Evolutionary conservation across 495 filamentous ascomycete genomes (phyloP), one percentile per base, ranked within the genome.

Genomic region (Aspergillus affinis): DNA sequence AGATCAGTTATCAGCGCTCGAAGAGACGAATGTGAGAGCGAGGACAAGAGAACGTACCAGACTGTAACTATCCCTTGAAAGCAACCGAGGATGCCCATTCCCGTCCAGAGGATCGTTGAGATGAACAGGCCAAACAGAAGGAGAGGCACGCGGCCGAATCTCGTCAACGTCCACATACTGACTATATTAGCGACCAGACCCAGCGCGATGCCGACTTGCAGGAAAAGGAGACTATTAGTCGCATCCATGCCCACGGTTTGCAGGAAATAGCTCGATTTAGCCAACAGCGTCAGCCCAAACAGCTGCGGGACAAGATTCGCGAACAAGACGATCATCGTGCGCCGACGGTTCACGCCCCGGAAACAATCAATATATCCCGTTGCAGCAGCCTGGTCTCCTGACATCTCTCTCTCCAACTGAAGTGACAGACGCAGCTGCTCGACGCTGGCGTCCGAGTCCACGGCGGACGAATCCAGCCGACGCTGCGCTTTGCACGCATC

Each of bases 401-500:
- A 57, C 32, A 63, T 57, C n/a, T 70, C 68, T 6, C 65, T 57
- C 19, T 72, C 72, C 2, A 63, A 59, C 6, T 61, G 48, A 21
- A 74, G 69, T 1, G 68, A 72, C 3, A 60, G 19, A 3, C 62
- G 61, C 1, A 72, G 20, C 20, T 68, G 60, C 6, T 69, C 55
- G 12, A 74, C 19, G 17, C 62, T 56, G 3, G 50, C 55, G 6
- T 61, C 60, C 0, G 68, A 57, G 19, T 73, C 51, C 1, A 56
- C 41, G 0, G 50, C 3, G 0, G 9, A 1, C 0, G 60, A 66
- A 20, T 67, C 58, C 0, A 77, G 65, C 9, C 63, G 69, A 6
- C 48, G 30, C 46, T 71, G 69, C 4, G 64, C 0, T 57, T 55
- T 27, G 54, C 81, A 81, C 0, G 87, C 88, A 67, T 87, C 87